These are phyloP conservation scores for Suillus spraguei DNA, from an alignment of 768 basidiomycete genomes.

Conservation along the genomic window DNA sequence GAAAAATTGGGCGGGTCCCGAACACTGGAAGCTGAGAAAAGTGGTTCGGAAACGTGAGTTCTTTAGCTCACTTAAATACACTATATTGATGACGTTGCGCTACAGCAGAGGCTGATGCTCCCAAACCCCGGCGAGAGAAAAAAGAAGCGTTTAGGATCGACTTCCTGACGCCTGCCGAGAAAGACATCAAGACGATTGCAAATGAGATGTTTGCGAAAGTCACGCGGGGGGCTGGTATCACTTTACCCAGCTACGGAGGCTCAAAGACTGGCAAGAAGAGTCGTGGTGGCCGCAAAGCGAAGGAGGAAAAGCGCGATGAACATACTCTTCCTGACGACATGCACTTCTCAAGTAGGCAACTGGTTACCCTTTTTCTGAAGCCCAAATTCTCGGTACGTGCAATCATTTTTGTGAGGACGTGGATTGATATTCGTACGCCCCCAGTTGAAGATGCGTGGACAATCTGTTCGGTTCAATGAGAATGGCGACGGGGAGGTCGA, in stretches of 20 bases:
- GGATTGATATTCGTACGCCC: conserved; percentile 13
- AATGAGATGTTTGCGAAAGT: conserved; percentile 82
- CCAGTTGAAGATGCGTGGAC: conserved; percentile 90
- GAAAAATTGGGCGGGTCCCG: conserved; percentile 98
- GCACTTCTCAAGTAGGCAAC: conserved; percentile 91
- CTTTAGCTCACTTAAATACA: not conserved
- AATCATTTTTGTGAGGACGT: conserved; percentile 8
- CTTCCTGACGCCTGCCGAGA: conserved; percentile 63
- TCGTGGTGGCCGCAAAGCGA: conserved; percentile 48
- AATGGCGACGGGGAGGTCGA: conserved; percentile 87
- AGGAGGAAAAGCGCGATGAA: conserved; percentile 67
- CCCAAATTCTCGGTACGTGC: conserved; percentile 87
- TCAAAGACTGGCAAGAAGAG: conserved; percentile 33
- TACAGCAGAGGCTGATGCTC: conserved; percentile 48
- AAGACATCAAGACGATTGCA: conserved; percentile 58
- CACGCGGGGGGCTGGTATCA: conserved; percentile 69
- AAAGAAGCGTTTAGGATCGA: conserved; percentile 87
- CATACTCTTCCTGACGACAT: conserved; percentile 93
- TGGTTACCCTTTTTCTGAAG: conserved; percentile 93
- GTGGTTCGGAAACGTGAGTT: conserved; percentile 74
- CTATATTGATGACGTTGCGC: conserved; percentile 30
- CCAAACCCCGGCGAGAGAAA: conserved; percentile 62
- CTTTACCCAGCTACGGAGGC: conserved; percentile 56
- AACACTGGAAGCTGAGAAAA: conserved; percentile 95
- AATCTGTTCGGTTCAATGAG: conserved; percentile 54